Conservation (phyloP, 352 stramenopile species). For the Globisporangium megalacanthum region DNA sequence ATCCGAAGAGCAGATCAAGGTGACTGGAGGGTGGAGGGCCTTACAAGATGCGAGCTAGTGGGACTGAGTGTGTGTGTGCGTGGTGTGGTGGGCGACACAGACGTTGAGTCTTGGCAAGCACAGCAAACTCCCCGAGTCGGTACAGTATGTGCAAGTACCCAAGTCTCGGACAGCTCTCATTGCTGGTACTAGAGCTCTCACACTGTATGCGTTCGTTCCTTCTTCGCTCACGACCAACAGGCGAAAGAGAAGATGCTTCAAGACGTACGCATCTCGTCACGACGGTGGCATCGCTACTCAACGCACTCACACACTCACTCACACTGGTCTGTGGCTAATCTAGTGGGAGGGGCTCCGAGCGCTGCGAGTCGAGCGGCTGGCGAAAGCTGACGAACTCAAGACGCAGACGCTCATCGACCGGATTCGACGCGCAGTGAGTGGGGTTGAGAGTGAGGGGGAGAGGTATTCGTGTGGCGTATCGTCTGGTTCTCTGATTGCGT, state of each 20-base stretch:
- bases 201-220: neutral
- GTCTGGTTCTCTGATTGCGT: too few species aligned
- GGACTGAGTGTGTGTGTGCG: neutral
- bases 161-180: neutral
- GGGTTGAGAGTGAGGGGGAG: neutral
- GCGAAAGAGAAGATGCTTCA: conserved; percentile 35
- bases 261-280: conserved; percentile 13
- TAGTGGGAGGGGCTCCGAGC: conserved; percentile 46
- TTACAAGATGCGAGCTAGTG: neutral
- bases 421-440: conserved; percentile 28
- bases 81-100: conserved; percentile 7
- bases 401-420: conserved; percentile 27
- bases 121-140: conserved; percentile 22
- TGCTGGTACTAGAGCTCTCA: neutral
- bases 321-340: neutral
- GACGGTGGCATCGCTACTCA: neutral
- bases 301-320: neutral
- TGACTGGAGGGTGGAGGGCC: conserved; percentile 1
- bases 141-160: conserved; percentile 11
- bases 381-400: conserved; percentile 23
- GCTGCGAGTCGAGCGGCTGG: conserved; percentile 26
- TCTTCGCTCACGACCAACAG: conserved; percentile 5
- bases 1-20: conserved; percentile 37
- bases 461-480: too few species aligned
- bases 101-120: conserved; percentile 27